These are phyloP conservation scores for Ceratobasidium sp. DNA, from an alignment of 1,284 basidiomycete species.

Conservation along the genomic window DNA sequence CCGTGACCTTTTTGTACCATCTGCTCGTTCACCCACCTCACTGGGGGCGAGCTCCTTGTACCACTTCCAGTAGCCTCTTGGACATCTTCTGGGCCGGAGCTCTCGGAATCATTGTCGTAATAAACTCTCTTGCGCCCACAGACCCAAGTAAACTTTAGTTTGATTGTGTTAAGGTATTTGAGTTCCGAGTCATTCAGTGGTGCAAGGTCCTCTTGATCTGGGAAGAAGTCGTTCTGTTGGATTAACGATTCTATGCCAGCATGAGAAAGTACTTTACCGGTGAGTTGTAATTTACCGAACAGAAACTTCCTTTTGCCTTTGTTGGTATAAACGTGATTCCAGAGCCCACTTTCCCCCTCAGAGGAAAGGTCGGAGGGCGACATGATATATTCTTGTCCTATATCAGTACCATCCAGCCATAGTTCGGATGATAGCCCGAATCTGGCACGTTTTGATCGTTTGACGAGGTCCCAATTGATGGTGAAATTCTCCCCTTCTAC, in stretches of 20 bases:
- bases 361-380: not conserved
- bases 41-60: not conserved
- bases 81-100: not conserved
- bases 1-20: not conserved
- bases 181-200: not conserved
- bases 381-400: not conserved
- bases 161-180: not conserved
- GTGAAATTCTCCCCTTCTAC: not conserved
- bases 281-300: no score
- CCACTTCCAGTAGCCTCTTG: not conserved
- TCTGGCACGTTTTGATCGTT: not conserved
- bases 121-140: not conserved
- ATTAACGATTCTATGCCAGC: not conserved
- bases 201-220: not conserved
- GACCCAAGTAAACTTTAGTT: not conserved
- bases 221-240: not conserved
- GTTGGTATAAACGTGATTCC: not conserved
- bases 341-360: not conserved
- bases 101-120: not conserved
- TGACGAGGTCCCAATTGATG: not conserved
- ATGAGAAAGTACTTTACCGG: not conserved
- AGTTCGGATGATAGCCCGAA: not conserved
- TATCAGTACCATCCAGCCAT: not conserved
- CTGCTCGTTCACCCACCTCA: not conserved
- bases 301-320: no score